phyloP scores from a whole-genome alignment of 2,329 filamentous ascomycete genomes.

The Venturia nashicola region DNA sequence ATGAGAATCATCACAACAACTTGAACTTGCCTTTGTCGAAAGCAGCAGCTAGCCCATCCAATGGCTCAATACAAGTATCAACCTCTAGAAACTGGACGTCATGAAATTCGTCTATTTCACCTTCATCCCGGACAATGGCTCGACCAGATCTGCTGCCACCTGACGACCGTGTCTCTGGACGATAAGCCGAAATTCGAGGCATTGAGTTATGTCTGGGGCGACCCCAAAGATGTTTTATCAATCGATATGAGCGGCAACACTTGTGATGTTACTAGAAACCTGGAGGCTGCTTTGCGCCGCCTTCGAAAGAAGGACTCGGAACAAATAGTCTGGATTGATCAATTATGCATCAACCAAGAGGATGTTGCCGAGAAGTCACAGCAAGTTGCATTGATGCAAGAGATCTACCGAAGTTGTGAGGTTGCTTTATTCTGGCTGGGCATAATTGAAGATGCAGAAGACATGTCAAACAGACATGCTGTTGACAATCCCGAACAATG shows the following conservation, averaged over 20 bases:
- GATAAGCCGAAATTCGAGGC: neutral
- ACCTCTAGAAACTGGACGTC: neutral
- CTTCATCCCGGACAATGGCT: neutral
- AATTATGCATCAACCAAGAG: constrained; percentile 9
- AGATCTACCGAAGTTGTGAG: neutral
- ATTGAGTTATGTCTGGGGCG: constrained; percentile 1
- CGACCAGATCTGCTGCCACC: neutral
- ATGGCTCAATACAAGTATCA: neutral
- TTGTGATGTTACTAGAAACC: constrained; percentile 1
- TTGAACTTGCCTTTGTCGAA: too few species aligned
- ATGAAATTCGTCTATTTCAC: neutral
- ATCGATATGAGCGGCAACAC: neutral
- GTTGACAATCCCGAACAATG: neutral
- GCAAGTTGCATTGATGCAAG: neutral
- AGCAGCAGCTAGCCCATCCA: too few species aligned
- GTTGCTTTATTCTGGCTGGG: neutral
- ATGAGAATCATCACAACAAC: too few species aligned
- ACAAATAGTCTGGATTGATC: constrained; percentile 3
- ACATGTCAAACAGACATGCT: neutral
- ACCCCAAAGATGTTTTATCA: neutral
- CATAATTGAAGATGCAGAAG: neutral
- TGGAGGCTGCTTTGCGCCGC: neutral
- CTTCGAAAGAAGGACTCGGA: neutral
- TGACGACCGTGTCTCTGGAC: neutral
- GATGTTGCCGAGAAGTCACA: neutral